Evolutionary conservation across 2,329 filamentous ascomycete species (phyloP), one percentile per base, ranked within the genome.

Genomic region (Pyrenophora seminiperda): DNA sequence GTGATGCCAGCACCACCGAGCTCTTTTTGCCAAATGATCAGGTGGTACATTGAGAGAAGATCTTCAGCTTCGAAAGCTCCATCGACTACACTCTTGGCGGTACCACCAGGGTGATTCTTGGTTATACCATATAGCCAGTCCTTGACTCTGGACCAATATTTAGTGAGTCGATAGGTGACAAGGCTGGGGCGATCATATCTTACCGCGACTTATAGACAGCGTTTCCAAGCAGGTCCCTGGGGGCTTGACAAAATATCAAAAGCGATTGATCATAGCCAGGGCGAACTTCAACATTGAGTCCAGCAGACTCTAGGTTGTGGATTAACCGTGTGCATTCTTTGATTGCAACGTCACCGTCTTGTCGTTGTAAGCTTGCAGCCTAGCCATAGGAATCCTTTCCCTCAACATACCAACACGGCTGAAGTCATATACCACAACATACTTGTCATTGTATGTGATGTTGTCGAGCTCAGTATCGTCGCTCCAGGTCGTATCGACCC

Each of bases 101-200:
- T 65, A 7, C 65, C 77, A 33, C 82, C 75, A 27, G 90, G 81
- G n/a, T 83, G 81, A 36, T 82, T 76, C 29, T 81, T 75, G 24
- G 88, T 81, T 46, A 95, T 85, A 22, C 90, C 89, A 66, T 90
- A 87, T 2, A 95, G 81, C 89, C 89, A 96, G 71, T 95, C 91
- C 70, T 91, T 89, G 6, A 94, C 83, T 48, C 91, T 87, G 37
- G 13, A 3, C 6, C 7, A 20, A 13, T 17, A 7, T 2, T 31
- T 37, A 22, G 24, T 29, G 7, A n/a, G 17, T 3, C 11, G 31
- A 19, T 13, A 27, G 13, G 7, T 5, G 17, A 30, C 17, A 27
- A 52, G 24, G n/a, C 5, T 15, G 17, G 10, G 18, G 5, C 4
- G 11, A 14, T 4, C 30, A 17, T 3, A 10, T 15, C 57, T 11